Conservation (phyloP, 495 filamentous ascomycete genomes). For the Podospora australis region DNA sequence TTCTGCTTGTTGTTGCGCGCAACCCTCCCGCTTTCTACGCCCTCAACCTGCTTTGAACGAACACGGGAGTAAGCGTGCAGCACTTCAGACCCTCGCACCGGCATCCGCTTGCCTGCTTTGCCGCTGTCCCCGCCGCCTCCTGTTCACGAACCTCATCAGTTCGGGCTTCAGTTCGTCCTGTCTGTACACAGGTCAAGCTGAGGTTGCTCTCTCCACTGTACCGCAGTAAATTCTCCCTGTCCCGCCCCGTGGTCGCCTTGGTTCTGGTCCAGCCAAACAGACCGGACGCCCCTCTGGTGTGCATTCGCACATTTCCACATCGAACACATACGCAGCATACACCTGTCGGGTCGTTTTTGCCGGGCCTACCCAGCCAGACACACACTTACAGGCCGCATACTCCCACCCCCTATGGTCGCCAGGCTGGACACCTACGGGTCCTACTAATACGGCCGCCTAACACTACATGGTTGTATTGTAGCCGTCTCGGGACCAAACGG, state of each 20-base stretch:
- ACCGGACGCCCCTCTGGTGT: constrained; percentile 4
- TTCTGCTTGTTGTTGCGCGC: neutral
- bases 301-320: no score
- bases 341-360: constrained; percentile 21
- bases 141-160: neutral
- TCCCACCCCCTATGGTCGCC: constrained; percentile 7
- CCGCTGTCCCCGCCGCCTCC: constrained; percentile 10
- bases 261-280: constrained; percentile 2
- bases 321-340: no score
- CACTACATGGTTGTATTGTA: constrained; percentile 23
- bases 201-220: neutral
- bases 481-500: constrained; percentile 20
- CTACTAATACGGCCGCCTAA: constrained; percentile 26
- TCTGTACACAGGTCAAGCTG: neutral
- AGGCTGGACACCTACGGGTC: constrained; percentile 17
- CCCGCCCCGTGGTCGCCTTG: constrained; percentile 1
- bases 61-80: constrained; percentile 13
- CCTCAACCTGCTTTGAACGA: constrained; percentile 1
- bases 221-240: neutral
- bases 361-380: constrained; percentile 12
- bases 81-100: constrained; percentile 8
- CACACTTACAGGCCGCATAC: constrained; percentile 13
- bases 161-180: neutral
- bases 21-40: neutral
- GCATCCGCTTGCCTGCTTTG: constrained; percentile 7